These are phyloP conservation scores for Suhomyces choctaworum DNA, from an alignment of 1,139 yeast genomes.

Conservation along the genomic window DNA sequence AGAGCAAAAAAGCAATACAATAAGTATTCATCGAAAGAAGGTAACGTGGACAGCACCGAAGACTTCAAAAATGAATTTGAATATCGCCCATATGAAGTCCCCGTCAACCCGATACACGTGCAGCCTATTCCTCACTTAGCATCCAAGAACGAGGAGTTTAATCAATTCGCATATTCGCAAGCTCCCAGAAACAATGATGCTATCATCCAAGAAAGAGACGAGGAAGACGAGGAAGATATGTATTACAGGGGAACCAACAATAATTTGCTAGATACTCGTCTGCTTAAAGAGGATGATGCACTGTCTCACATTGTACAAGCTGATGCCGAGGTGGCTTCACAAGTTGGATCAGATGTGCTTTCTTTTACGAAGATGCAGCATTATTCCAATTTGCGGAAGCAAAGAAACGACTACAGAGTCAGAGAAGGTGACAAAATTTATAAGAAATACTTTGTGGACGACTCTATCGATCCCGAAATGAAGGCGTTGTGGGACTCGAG, in stretches of 20 bases:
- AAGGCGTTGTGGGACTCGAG: conserved; percentile 52
- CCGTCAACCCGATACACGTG: conserved; percentile 1
- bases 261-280: too few relatives aligned
- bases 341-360: conserved; percentile 13
- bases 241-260: conserved; percentile 8
- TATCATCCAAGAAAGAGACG: neutral
- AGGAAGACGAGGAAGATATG: neutral
- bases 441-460: conserved; percentile 40
- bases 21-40: conserved; percentile 9
- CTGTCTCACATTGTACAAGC: too few relatives aligned
- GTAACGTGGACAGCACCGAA: conserved; percentile 19
- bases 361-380: conserved; percentile 15
- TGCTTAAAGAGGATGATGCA: neutral
- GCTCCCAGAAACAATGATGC: neutral
- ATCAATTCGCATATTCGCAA: conserved; percentile 6
- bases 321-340: neutral
- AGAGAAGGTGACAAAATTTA: conserved; percentile 52
- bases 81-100: conserved; percentile 28
- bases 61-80: conserved; percentile 35
- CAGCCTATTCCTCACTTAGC: conserved; percentile 2
- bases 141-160: conserved; percentile 3
- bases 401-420: conserved; percentile 42
- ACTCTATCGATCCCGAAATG: conserved; percentile 51
- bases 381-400: conserved; percentile 16
- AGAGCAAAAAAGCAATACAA: conserved; percentile 11